These are phyloP conservation scores for Cryptococcus maquisensis DNA, from an alignment of 1,284 basidiomycete genomes.

Conservation along the genomic window DNA sequence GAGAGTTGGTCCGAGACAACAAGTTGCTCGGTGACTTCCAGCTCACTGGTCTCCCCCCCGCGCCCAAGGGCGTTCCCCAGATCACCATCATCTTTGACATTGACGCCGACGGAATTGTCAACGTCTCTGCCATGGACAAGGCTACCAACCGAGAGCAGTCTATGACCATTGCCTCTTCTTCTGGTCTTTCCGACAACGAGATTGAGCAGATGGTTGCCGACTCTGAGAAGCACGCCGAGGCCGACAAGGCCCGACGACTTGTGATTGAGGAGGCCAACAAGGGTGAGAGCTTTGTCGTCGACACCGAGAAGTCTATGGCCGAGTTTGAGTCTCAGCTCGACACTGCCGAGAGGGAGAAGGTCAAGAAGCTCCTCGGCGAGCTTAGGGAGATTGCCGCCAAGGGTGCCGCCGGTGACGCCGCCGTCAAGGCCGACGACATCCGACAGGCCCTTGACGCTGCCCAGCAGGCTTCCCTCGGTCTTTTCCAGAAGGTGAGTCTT, in stretches of 20 bases:
- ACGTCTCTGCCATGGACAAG: slow-evolving; percentile 95
- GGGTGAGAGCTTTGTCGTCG: slow-evolving; percentile 87
- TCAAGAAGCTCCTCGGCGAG: slow-evolving; percentile 77
- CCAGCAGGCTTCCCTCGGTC: slow-evolving; percentile 91
- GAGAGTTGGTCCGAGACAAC: slow-evolving; percentile 90
- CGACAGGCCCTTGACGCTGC: slow-evolving; percentile 91
- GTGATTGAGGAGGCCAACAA: slow-evolving; percentile 97
- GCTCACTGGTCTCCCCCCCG: slow-evolving; percentile 94
- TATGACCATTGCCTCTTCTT: slow-evolving; percentile 77
- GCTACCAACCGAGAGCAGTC: slow-evolving; percentile 96
- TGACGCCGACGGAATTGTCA: slow-evolving; percentile 97
- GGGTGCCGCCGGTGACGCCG: slow-evolving; percentile 80
- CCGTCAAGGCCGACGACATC: slow-evolving; percentile 78
- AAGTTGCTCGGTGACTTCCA: slow-evolving; percentile 99
- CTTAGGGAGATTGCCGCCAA: slow-evolving; percentile 85
- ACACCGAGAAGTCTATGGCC: slow-evolving; percentile 92
- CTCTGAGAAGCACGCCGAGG: slow-evolving; percentile 87
- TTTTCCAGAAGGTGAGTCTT: slow-evolving; percentile 81
- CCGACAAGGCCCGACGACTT: slow-evolving; percentile 78
- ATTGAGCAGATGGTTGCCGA: slow-evolving; percentile 97
- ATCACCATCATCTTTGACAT: slow-evolving; percentile 99
- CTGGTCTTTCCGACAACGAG: slow-evolving; percentile 91
- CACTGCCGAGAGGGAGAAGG: slow-evolving; percentile 86
- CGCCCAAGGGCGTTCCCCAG: slow-evolving; percentile 94
- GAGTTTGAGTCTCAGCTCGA: slow-evolving; percentile 98